Conservation (phyloP, 2,329 filamentous ascomycete genomes). For the Gyromitra esculenta region DNA sequence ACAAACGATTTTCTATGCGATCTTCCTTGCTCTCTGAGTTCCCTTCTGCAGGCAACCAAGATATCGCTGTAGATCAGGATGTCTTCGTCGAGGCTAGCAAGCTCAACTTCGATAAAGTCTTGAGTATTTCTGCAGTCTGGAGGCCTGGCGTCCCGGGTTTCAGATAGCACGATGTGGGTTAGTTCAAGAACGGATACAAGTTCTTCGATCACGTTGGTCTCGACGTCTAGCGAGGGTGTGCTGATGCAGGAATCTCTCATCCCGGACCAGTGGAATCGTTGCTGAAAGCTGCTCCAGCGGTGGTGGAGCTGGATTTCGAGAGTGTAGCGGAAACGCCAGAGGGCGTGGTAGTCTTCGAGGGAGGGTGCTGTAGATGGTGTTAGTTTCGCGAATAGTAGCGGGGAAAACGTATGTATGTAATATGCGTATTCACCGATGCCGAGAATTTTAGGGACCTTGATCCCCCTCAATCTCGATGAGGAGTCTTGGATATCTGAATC, state of each 20-base stretch:
- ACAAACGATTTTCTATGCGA: neutral
- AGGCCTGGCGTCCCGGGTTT: neutral
- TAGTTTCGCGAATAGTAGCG: neutral
- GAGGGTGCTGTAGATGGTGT: neutral
- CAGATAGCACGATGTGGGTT: neutral
- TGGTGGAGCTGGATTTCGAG: constrained; percentile 14
- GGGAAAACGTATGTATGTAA: neutral
- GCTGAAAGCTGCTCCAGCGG: neutral
- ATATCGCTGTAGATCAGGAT: neutral
- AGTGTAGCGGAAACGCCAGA: constrained; percentile 31
- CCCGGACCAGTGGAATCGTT: constrained; percentile 8
- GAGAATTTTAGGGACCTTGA: neutral
- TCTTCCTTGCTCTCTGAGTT: neutral
- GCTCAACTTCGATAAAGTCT: constrained; percentile 4
- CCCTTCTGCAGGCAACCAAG: neutral
- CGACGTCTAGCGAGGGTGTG: neutral
- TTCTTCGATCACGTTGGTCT: constrained; percentile 4
- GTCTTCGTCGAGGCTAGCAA: neutral
- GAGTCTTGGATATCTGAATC: neutral
- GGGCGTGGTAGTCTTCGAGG: constrained; percentile 2
- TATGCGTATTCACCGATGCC: neutral
- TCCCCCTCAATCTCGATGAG: neutral
- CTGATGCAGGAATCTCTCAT: neutral
- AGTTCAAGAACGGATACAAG: constrained; percentile 12
- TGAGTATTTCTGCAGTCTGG: neutral